A percentile compares a stretch with the other conserved stretches of the same genome.
Conservation (phyloP, 2,329 filamentous ascomycete species). For the Neopestalotiopsis sp. region DNA sequence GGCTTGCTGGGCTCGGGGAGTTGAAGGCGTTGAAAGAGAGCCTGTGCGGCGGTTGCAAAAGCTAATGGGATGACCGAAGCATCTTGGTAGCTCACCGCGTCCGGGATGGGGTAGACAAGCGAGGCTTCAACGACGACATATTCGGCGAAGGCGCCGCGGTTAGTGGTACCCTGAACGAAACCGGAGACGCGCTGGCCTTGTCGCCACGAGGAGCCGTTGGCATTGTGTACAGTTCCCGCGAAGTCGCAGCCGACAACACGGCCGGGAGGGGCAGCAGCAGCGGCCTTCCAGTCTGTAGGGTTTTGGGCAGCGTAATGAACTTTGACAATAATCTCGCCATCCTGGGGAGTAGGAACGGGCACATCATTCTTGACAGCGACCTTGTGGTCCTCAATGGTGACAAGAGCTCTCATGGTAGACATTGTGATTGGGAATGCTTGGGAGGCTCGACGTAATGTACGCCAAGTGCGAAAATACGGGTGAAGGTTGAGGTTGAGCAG, state of each 20-base stretch:
- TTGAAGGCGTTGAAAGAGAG: slow-evolving; percentile 35
- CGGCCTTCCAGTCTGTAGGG: slow-evolving; percentile 41
- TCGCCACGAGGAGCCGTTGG: slow-evolving; percentile 36
- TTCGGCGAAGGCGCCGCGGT: slow-evolving; percentile 38
- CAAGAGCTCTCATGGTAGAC: slow-evolving; percentile 45
- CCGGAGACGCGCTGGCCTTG: slow-evolving; percentile 40
- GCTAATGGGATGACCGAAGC: slow-evolving; percentile 38
- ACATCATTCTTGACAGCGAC: slow-evolving; percentile 35
- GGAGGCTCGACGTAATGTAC: neutral
- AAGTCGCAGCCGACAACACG: slow-evolving; percentile 41
- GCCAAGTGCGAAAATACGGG: neutral
- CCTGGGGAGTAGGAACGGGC: slow-evolving; percentile 33
- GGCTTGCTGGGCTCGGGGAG: slow-evolving; percentile 38
- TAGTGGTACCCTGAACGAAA: slow-evolving; percentile 36
- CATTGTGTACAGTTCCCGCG: slow-evolving; percentile 36
- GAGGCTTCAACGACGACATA: slow-evolving; percentile 33
- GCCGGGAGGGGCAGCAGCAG: slow-evolving; percentile 27
- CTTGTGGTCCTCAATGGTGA: slow-evolving; percentile 33
- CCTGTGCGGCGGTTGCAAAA: slow-evolving; percentile 51
- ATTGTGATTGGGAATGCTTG: neutral
- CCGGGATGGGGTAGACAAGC: slow-evolving; percentile 36
- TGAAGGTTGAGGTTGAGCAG: neutral
- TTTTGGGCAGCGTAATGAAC: slow-evolving; percentile 40
- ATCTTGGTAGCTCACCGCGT: slow-evolving; percentile 32
- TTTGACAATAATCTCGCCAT: slow-evolving; percentile 41